Conservation (phyloP, 1,139 yeast species). For the Scheffersomyces lignicola region DNA sequence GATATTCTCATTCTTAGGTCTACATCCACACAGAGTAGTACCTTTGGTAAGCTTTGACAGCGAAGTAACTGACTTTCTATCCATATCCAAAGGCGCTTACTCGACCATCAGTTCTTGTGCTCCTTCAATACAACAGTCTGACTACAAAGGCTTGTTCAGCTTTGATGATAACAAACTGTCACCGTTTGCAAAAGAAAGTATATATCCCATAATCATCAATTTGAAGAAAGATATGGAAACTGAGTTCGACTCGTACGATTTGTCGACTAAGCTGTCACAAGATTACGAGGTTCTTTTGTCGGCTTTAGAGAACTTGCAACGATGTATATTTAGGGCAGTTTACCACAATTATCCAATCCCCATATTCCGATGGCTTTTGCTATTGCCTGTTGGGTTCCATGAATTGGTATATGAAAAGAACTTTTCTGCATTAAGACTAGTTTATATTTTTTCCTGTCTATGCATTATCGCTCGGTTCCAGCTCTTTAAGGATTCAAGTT, state of each 20-base stretch:
- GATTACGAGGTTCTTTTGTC: neutral
- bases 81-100: slow-evolving; percentile 20
- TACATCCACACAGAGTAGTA: slow-evolving; percentile 30
- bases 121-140: slow-evolving; percentile 14
- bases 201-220: neutral
- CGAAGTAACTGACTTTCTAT: slow-evolving; percentile 19
- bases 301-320: neutral
- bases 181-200: neutral
- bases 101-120: slow-evolving; percentile 13
- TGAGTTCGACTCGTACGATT: neutral
- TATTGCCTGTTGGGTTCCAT: slow-evolving; percentile 18
- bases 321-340: neutral
- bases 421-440: slow-evolving; percentile 24
- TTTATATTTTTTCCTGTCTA: slow-evolving; percentile 24
- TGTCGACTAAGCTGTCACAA: neutral
- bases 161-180: slow-evolving; percentile 9
- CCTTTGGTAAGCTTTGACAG: slow-evolving; percentile 26
- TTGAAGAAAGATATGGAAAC: neutral
- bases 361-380: slow-evolving; percentile 26
- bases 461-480: slow-evolving; percentile 21
- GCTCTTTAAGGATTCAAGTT: slow-evolving; percentile 17
- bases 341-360: slow-evolving; percentile 26
- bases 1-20: slow-evolving; percentile 27
- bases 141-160: slow-evolving; percentile 16
- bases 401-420: slow-evolving; percentile 20